phyloP scores from a whole-genome alignment of 139 green algal species.

The Medakamo hakoo region DNA sequence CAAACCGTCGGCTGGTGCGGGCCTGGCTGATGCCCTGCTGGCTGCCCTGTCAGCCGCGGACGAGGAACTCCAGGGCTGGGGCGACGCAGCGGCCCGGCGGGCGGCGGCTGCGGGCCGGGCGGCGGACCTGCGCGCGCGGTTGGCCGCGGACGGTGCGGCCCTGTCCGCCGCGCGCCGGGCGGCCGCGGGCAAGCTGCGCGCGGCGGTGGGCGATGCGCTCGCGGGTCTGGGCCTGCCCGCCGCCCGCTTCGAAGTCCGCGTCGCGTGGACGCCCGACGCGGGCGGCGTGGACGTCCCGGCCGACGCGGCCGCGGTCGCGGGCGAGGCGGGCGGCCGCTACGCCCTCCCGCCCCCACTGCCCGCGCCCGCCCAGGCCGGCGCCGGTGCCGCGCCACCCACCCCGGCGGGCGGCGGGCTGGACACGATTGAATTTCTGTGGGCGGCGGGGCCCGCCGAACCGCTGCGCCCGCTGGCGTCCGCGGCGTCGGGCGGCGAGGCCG shows the following conservation, averaged over 20 bases:
- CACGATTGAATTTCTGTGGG: conserved; percentile 46
- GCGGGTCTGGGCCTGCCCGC: conserved; percentile 45
- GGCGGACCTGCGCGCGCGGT: background rate
- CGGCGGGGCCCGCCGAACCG: conserved; percentile 51
- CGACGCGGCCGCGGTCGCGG: background rate
- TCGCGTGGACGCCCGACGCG: conserved; percentile 22
- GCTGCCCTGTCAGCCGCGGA: conserved; percentile 27
- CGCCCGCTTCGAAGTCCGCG: conserved; percentile 49
- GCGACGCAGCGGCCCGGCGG: conserved; percentile 13
- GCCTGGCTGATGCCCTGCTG: too few relatives aligned
- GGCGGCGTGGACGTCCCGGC: background rate
- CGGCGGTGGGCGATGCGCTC: conserved; percentile 40
- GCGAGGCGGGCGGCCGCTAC: background rate
- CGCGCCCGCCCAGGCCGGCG: too few relatives aligned
- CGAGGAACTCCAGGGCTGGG: conserved; percentile 27
- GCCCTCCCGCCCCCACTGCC: too few relatives aligned
- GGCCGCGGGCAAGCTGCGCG: conserved; percentile 30
- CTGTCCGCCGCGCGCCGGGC: conserved; percentile 17
- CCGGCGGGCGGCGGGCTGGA: conserved; percentile 6
- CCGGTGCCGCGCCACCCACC: too few relatives aligned
- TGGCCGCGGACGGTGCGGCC: conserved; percentile 4
- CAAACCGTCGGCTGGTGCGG: too few relatives aligned
- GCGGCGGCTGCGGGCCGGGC: conserved; percentile 1
- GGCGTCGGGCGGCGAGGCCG: conserved; percentile 57
- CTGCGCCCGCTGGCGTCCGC: conserved; percentile 45